Percentiles rank a stretch among this genome's conserved stretches.
These are phyloP conservation scores for Pseudocercospora musae DNA, from an alignment of 2,329 filamentous ascomycete species.

Conservation along the genomic window DNA sequence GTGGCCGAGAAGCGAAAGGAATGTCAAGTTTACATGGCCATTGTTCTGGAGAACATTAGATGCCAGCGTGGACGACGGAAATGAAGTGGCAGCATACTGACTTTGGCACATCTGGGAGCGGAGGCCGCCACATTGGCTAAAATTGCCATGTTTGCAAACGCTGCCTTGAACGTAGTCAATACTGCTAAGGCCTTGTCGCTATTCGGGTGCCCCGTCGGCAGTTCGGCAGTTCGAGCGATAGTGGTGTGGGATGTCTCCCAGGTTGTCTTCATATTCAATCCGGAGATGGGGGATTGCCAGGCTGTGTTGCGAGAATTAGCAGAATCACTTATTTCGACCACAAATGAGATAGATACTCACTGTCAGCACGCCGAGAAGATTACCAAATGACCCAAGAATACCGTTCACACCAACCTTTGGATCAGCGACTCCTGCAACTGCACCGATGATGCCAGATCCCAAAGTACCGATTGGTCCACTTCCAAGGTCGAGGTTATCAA, in stretches of 20 bases:
- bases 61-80: not conserved
- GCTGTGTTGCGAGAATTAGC: not conserved
- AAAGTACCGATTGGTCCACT: conserved; percentile 4
- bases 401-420: not conserved
- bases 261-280: not conserved
- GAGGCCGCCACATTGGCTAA: too few species aligned
- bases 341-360: not conserved
- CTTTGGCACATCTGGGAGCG: not conserved
- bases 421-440: not conserved
- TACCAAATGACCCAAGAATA: not conserved
- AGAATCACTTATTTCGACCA: not conserved
- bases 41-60: not conserved
- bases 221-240: not conserved
- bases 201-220: not conserved
- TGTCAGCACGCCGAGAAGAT: not conserved
- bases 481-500: conserved; percentile 42
- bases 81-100: not conserved
- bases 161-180: too few species aligned
- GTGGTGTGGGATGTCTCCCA: not conserved
- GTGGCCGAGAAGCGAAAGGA: not conserved
- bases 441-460: conserved; percentile 1
- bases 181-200: not conserved
- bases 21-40: not conserved
- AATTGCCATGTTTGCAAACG: too few species aligned
- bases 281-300: not conserved